Base-by-base conservation (phyloP, 371 early-diverging fungal species). In the Umbelopsis sp. region DNA sequence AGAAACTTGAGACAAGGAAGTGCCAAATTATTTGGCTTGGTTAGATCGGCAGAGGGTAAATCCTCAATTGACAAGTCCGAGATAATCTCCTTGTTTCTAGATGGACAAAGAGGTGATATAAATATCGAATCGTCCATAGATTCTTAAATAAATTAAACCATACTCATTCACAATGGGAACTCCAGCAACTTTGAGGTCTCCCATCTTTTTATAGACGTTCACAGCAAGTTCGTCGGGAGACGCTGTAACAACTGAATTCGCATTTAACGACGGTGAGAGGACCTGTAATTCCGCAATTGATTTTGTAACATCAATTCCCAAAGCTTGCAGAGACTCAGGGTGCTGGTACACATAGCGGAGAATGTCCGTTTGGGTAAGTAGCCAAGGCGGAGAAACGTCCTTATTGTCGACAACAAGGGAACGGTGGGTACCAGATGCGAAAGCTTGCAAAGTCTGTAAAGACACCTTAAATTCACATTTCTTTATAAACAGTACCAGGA, bases 321-420 rank as follows among this genome's bases (percentile, higher is more conserved):
- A 74, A n/a, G 73, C 44, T 8, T 78, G 74, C 24, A 69, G 16
- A 50, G 75, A 74, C 46, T 78, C 80, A 8, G 84, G 83, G 63
- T 85, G 74, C 51, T 70, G 68, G 11, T 66, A 22, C 50, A 82
- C 78, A 74, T 86, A 82, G 50, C 79, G 79, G 52, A 86, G 80
- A 45, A 86, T 80, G 45, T 86, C 87, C 18, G 86, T 81, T 66
- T 86, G 85, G 24, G 86, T 82, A 29, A 87, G 72, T 18, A 86
- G 69, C 79, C 80, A 83, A 20, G 79, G 79, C 3, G 76, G 68
- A 2, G 68, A 35, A n/a, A 73, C 53, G 32, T 74, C 69, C 14
- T 65, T 53, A 53, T 72, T 74, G 65, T 82, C 71, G 20, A 84
- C 72, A 10, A 84, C 81, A 4, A 84, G 70, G 2, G 80, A 74